Percentiles rank a stretch among this genome's conserved stretches.
phyloP scores from a whole-genome alignment of 805 yeast species.

The Nakazawaea ambrosiae region DNA sequence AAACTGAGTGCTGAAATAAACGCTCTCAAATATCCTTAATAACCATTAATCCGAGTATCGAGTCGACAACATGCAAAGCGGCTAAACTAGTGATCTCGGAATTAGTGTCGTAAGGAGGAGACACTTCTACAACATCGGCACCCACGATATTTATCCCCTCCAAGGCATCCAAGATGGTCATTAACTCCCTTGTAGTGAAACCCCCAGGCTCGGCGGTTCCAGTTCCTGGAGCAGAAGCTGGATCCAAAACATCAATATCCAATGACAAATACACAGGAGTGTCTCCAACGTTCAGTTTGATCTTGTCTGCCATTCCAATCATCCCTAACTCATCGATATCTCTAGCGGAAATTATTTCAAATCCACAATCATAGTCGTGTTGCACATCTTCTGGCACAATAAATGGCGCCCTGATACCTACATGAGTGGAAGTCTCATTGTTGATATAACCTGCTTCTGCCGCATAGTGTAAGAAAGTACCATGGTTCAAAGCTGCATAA shows the following conservation, averaged over 20 bases:
- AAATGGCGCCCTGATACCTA: constrained; percentile 61
- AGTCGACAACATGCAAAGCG: constrained; percentile 57
- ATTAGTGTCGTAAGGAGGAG: constrained; percentile 57
- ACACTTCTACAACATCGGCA: constrained; percentile 70
- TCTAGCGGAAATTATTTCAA: constrained; percentile 35
- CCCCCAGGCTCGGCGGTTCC: constrained; percentile 81
- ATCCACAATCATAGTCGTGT: constrained; percentile 48
- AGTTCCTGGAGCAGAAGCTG: constrained; percentile 69
- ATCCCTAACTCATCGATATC: constrained; percentile 37
- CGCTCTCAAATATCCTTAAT: constrained; percentile 22
- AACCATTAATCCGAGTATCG: constrained; percentile 38
- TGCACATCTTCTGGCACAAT: constrained; percentile 25
- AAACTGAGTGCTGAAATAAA: too few species aligned
- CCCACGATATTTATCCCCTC: constrained; percentile 60
- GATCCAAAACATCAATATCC: constrained; percentile 64
- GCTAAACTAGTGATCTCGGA: constrained; percentile 57
- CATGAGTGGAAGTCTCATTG: constrained; percentile 44
- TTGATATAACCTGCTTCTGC: constrained; percentile 56
- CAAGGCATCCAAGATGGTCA: constrained; percentile 50
- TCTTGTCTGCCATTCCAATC: constrained; percentile 27
- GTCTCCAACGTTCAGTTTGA: constrained; percentile 29
- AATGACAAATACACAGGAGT: constrained; percentile 38
- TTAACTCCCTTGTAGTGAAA: constrained; percentile 57
- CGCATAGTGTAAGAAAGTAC: constrained; percentile 66
- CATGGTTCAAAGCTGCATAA: constrained; percentile 58